Evolutionary conservation across 176 grass and related monocot species (phyloP), one percentile per base, ranked within the genome.

Genomic region (Avena sativa): DNA sequence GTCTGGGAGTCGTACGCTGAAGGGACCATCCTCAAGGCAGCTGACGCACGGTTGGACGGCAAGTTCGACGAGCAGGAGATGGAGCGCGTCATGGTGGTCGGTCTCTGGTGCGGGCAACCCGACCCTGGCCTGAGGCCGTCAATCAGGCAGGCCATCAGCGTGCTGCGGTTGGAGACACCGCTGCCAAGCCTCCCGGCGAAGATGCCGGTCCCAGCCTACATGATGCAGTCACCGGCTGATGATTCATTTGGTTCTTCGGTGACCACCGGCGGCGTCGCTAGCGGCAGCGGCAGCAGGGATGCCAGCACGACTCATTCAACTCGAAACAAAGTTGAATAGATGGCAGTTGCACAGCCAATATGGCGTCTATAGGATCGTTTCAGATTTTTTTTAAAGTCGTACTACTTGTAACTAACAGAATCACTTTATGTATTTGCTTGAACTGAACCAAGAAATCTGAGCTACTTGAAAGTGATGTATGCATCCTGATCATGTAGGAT

Each of bases 141-240:
- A 4, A 89, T 89, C n/a, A 70, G 74, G 46, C 44, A 65, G 20
- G 81, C 75, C 12, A 43, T 89, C 4, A 74, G 44, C 21, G 60
- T 85, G 12, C 87, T 89, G 15, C 19, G 56, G 56, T 58, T 58
- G 15, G 56, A 58, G 56, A 8, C 19, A 19, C 56, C 56, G 13
- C 17, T 20, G 17, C 56, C 56, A 19, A 58, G 19, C 17, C 56
- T 58, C 17, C 56, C 56, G 17, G 56, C 19, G 56, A 58, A 58
- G 56, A 20, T 58, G 56, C 56, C 56, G 6, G 56, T 58, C 7
- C 6, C 56, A 8, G 6, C 56, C 56, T 58, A 20, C 56, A 58
- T 58, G 51, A 53, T 15, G 56, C 56, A 4, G 56, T 19, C 56
- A 20, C 17, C 1, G 17, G 6, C 56, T 20, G 56, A 58, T 58